Evolutionary conservation across 768 basidiomycete species (phyloP), one percentile per base, ranked within the genome.

Genomic region (Boletellus sp.): DNA sequence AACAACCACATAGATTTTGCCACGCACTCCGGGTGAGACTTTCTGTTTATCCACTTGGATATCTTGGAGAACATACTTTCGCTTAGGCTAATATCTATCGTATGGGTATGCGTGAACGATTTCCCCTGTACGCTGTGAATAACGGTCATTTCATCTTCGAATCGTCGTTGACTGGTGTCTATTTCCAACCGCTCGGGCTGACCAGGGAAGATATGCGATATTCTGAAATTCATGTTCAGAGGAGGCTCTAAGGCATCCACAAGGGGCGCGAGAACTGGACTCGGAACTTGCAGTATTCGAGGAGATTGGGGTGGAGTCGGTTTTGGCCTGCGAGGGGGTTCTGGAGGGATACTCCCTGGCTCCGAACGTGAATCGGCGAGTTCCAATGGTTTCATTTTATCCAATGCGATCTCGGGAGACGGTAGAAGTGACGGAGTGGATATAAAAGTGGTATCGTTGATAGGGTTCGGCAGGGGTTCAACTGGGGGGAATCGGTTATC

Each of bases 31-130:
- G 57, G 55, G 13, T 42, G 17, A 7, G 4, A 43, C 50, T 38
- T 58, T 46, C 73, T 66, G 41, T 70, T 67, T 5, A 63, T 66
- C 78, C 78, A 79, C 41, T 58, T 56, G 12, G 51, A 58, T n/a
- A 74, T 46, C 24, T 56, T 53, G 34, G 59, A 22, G 54, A 60
- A 66, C 6, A 64, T 54, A 13, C 53, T 48, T 20, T 72, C 62
- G 22, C 56, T 54, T 47, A 76, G 58, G 23, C 47, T 42, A 51
- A 74, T 62, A 9, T 59, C 57, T n/a, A 68, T 47, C 20, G 31
- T 13, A 24, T 65, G 60, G 23, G 51, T 44, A 50, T 55, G 47
- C 15, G 55, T 36, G 46, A 58, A 59, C 31, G 65, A 32, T 19
- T 52, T 58, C 22, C 61, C 65, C 26, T 49, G 57, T 12, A 22